phyloP scores from a whole-genome alignment of 108 stramenopile species.

The Nannochloropsis gaditana region DNA sequence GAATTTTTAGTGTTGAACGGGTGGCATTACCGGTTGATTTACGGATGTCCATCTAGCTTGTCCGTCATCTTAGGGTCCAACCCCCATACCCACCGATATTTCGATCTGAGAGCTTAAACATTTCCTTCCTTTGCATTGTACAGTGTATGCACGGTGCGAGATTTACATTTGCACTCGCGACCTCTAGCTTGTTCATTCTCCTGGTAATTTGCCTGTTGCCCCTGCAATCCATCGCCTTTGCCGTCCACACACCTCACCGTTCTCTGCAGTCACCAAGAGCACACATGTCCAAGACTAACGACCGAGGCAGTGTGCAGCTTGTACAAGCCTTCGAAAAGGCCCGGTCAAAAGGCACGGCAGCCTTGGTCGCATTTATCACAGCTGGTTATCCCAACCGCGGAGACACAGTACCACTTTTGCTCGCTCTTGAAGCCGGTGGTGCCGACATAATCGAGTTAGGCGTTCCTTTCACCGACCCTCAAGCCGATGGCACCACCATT shows the following conservation, averaged over 20 bases:
- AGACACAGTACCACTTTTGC: conserved; percentile 82
- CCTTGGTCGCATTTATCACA: conserved; percentile 43
- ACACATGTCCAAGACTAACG: background rate
- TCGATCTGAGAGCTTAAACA: too few relatives aligned
- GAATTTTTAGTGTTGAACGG: too few relatives aligned
- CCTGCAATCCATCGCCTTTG: conserved; percentile 4
- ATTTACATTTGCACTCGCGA: background rate
- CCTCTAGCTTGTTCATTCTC: background rate
- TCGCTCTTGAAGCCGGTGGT: conserved; percentile 78
- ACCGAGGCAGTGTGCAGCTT: conserved; percentile 15
- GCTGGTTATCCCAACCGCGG: conserved; percentile 53
- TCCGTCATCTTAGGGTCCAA: too few relatives aligned
- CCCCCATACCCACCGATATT: too few relatives aligned
- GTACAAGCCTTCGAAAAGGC: background rate
- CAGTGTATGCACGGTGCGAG: background rate
- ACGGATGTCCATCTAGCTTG: too few relatives aligned
- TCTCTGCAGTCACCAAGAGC: background rate
- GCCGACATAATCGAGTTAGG: conserved; percentile 92
- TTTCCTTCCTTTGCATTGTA: background rate
- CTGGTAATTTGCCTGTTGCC: background rate
- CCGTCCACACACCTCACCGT: background rate
- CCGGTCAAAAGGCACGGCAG: conserved; percentile 29
- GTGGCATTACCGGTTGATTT: too few relatives aligned
- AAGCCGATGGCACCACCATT: conserved; percentile 96
- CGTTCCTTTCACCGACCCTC: conserved; percentile 96